A percentile compares a stretch with the other conserved stretches of the same genome.
Evolutionary conservation across 2,329 filamentous ascomycete species (phyloP).

Genomic region (Didymella sp.): DNA sequence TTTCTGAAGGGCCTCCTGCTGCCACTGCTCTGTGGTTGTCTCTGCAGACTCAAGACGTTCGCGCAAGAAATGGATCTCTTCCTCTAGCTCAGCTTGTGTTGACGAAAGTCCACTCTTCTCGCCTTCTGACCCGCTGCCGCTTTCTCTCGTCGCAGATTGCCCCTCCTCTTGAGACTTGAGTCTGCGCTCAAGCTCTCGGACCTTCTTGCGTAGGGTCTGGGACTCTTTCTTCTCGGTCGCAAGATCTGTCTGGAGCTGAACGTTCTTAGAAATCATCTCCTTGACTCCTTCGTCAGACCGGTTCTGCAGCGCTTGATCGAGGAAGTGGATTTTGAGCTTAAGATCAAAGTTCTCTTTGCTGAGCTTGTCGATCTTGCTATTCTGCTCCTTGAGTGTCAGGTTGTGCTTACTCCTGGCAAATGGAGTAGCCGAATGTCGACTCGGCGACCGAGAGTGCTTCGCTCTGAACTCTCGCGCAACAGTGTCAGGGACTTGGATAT

Average conservation of each 20-base stretch:
- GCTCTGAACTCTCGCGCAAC: constrained; percentile 85
- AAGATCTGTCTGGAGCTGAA: constrained; percentile 89
- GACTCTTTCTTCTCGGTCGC: constrained; percentile 90
- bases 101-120: constrained; percentile 61
- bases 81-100: constrained; percentile 73
- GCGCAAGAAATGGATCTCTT: constrained; percentile 83
- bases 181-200: constrained; percentile 87
- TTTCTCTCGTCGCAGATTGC: constrained; percentile 54
- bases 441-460: constrained; percentile 69
- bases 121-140: constrained; percentile 57
- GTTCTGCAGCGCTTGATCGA: constrained; percentile 91
- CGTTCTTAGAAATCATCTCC: constrained; percentile 97
- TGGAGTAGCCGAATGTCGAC: constrained; percentile 53
- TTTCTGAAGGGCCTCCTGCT: constrained; percentile 76
- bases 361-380: constrained; percentile 92
- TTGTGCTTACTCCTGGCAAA: constrained; percentile 52
- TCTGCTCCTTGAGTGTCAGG: constrained; percentile 94
- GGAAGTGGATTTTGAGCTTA: constrained; percentile 78
- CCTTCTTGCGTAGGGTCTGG: constrained; percentile 77
- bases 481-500: constrained; percentile 89
- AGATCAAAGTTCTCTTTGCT: constrained; percentile 98
- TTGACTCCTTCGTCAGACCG: constrained; percentile 95
- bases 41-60: constrained; percentile 87
- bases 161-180: constrained; percentile 66
- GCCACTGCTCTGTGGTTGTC: constrained; percentile 80